phyloP scores from a whole-genome alignment of 495 filamentous ascomycete genomes.

The Xylaria palmicola region DNA sequence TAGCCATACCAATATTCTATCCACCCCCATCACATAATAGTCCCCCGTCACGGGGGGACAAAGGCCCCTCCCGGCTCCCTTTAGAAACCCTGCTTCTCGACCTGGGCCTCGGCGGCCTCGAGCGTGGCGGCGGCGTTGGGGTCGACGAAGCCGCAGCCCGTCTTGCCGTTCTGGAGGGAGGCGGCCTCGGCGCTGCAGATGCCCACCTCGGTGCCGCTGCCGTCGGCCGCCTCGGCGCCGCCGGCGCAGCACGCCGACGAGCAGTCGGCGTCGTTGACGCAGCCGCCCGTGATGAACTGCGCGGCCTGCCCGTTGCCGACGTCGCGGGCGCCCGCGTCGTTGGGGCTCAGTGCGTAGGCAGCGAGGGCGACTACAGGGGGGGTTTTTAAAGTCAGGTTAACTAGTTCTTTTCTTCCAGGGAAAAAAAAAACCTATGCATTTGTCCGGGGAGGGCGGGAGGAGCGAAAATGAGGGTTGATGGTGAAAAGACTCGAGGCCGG shows the following conservation, averaged over 20 bases:
- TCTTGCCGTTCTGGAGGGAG: conserved; percentile 41
- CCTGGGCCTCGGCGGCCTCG: conserved; percentile 42
- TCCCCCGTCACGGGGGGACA: too few species aligned
- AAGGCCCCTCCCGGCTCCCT: not conserved
- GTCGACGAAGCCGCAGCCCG: conserved; percentile 44
- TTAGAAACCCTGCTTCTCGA: conserved; percentile 42
- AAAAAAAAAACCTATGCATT: too few species aligned
- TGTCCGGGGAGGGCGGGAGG: not conserved
- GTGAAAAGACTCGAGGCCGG: too few species aligned
- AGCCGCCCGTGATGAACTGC: conserved; percentile 51
- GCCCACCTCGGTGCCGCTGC: conserved; percentile 22
- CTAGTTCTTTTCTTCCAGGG: too few species aligned
- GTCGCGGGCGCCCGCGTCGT: conserved; percentile 40
- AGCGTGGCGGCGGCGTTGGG: conserved; percentile 41
- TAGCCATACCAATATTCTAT: too few species aligned
- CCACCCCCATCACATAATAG: too few species aligned
- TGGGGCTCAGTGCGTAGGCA: conserved; percentile 21
- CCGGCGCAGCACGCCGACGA: conserved; percentile 43
- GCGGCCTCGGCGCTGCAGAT: conserved; percentile 46
- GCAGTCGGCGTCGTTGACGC: conserved; percentile 46
- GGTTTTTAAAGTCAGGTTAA: not conserved
- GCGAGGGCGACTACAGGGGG: conserved; percentile 4
- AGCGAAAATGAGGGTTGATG: not conserved
- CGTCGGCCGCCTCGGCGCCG: conserved; percentile 22
- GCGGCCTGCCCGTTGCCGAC: conserved; percentile 49